Conservation (phyloP, 495 filamentous ascomycete genomes). For the Neurospora sp. region DNA sequence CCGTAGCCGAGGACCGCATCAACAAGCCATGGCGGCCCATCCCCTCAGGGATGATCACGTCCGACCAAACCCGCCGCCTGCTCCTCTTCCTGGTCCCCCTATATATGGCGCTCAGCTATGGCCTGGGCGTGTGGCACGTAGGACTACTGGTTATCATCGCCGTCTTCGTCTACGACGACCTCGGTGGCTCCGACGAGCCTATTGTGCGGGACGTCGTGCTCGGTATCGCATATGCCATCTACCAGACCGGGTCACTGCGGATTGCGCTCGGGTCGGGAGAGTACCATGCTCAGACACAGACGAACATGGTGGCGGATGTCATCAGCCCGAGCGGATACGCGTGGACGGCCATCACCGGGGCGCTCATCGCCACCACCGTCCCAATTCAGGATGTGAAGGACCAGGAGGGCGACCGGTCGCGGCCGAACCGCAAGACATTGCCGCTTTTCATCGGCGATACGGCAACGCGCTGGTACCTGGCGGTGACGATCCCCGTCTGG, state of each 20-base stretch:
- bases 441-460: no score
- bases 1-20: slow-evolving; percentile 39
- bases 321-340: slow-evolving; percentile 13
- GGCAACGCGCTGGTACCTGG: no score
- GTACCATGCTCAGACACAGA: not conserved
- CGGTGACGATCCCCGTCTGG: no score
- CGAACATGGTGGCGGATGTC: not conserved
- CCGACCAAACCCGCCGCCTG: slow-evolving; percentile 23
- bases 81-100: slow-evolving; percentile 29
- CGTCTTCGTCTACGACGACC: slow-evolving; percentile 47
- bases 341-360: slow-evolving; percentile 38
- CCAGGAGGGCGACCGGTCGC: no score
- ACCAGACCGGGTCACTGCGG: slow-evolving; percentile 22
- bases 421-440: no score
- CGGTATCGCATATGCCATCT: slow-evolving; percentile 29
- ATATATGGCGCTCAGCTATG: slow-evolving; percentile 18
- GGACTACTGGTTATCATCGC: slow-evolving; percentile 26
- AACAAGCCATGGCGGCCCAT: slow-evolving; percentile 55
- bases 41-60: slow-evolving; percentile 30
- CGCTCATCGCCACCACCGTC: slow-evolving; percentile 40
- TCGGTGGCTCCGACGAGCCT: slow-evolving; percentile 35
- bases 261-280: slow-evolving; percentile 9
- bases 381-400: slow-evolving; percentile 27
- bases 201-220: slow-evolving; percentile 37
- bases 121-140: slow-evolving; percentile 28